Evolutionary conservation across 2,329 filamentous ascomycete genomes (phyloP).

Genomic region (Aspergillus sp.): DNA sequence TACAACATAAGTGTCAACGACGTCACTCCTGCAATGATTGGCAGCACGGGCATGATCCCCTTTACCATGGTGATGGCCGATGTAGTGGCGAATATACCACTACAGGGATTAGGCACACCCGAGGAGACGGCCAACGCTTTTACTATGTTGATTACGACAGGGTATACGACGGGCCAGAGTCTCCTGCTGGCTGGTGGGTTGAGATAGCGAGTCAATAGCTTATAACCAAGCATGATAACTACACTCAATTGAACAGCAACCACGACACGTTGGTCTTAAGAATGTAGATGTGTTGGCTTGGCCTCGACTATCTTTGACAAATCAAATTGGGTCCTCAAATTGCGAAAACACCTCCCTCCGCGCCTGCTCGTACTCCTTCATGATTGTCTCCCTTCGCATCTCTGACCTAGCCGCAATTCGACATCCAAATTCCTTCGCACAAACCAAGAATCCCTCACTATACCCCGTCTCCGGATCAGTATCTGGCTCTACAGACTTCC

Average conservation of each 20-base stretch:
- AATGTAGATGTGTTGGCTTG: too few relatives aligned
- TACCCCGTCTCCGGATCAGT: conserved; percentile 15
- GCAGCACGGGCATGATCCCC: conserved; percentile 57
- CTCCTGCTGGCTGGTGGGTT: conserved; percentile 48
- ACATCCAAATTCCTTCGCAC: conserved; percentile 27
- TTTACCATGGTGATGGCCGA: conserved; percentile 52
- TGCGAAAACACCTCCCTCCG: conserved; percentile 18
- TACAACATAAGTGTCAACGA: conserved; percentile 61
- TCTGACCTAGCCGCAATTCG: conserved; percentile 23
- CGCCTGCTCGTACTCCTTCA: conserved; percentile 23
- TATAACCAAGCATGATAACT: too few relatives aligned
- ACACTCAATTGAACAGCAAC: too few relatives aligned
- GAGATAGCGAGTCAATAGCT: conserved; percentile 28
- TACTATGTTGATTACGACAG: conserved; percentile 53
- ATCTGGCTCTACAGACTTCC: conserved; percentile 18
- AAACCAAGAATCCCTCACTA: conserved; percentile 29
- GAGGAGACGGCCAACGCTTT: conserved; percentile 57
- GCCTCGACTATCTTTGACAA: background rate
- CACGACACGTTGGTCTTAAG: too few relatives aligned
- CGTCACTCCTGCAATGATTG: conserved; percentile 64
- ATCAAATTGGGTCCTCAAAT: conserved; percentile 7
- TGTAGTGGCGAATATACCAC: conserved; percentile 54
- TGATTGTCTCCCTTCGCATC: conserved; percentile 24
- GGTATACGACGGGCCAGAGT: conserved; percentile 54
- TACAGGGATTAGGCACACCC: conserved; percentile 52